A percentile compares a stretch with the other conserved stretches of the same genome.
Conservation (phyloP, 257 asterid genomes). For the Nicotiana noctiflora region DNA sequence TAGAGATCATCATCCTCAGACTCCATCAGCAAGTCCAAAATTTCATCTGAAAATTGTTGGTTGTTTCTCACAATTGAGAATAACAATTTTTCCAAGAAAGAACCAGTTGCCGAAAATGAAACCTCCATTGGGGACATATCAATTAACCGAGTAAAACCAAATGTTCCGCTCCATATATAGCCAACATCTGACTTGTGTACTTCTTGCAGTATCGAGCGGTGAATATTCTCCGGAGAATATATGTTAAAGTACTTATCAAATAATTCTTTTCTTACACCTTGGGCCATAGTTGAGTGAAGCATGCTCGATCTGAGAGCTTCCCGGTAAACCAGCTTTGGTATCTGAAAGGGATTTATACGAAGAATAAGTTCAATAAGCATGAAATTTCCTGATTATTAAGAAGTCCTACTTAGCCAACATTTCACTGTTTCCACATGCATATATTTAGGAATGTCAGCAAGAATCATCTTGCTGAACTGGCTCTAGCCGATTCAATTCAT, state of each 20-base stretch:
- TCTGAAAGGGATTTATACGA: conserved; percentile 31
- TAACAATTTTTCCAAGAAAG: conserved; percentile 71
- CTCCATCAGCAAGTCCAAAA: conserved; percentile 53
- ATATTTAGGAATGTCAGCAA: background rate
- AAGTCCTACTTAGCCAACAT: background rate
- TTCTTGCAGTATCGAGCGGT: conserved; percentile 38
- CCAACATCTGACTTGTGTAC: conserved; percentile 23
- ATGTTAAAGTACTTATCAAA: conserved; percentile 61
- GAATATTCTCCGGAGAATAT: conserved; percentile 71
- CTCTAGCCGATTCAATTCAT: background rate
- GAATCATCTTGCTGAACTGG: background rate
- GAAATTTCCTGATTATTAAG: background rate
- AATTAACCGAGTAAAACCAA: conserved; percentile 72
- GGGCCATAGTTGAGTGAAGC: conserved; percentile 26
- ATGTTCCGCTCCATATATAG: conserved; percentile 49
- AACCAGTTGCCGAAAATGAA: conserved; percentile 62
- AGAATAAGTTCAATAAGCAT: conserved; percentile 13
- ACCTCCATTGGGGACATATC: conserved; percentile 80
- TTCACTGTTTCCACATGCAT: background rate
- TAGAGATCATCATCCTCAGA: conserved; percentile 36
- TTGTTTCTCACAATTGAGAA: conserved; percentile 56
- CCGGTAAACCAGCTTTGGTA: conserved; percentile 80
- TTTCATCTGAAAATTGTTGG: conserved; percentile 45
- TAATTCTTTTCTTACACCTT: conserved; percentile 32
- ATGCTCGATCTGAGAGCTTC: conserved; percentile 37